Conservation (phyloP, 2,329 filamentous ascomycete species). For the Beauveria brongniartii region DNA sequence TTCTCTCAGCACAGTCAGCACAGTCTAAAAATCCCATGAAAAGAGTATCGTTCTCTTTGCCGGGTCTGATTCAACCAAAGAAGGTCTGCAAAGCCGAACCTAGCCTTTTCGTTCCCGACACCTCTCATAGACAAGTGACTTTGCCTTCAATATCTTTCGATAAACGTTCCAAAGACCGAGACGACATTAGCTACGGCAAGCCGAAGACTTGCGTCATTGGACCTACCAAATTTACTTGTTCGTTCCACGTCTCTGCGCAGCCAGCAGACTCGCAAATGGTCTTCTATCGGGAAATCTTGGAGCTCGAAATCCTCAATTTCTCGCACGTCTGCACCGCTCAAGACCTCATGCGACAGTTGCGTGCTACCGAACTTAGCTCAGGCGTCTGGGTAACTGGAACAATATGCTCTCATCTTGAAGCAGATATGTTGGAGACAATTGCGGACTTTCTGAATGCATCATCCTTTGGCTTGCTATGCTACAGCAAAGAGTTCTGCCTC, state of each 20-base stretch:
- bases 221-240: background rate
- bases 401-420: slow-evolving; percentile 13
- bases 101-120: background rate
- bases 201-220: slow-evolving; percentile 1
- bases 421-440: slow-evolving; percentile 19
- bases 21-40: background rate
- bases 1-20: background rate
- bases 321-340: slow-evolving; percentile 25
- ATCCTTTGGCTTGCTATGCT: slow-evolving; percentile 28
- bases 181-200: background rate
- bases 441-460: slow-evolving; percentile 27
- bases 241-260: background rate
- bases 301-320: slow-evolving; percentile 22
- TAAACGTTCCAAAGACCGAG: background rate
- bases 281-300: slow-evolving; percentile 16
- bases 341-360: slow-evolving; percentile 21
- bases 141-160: background rate
- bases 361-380: slow-evolving; percentile 14
- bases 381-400: slow-evolving; percentile 13
- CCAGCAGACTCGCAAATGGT: background rate
- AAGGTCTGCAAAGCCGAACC: background rate
- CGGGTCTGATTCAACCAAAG: background rate
- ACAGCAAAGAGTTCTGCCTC: slow-evolving; percentile 25
- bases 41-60: background rate
- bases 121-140: background rate